Percentiles rank a stretch among this genome's conserved stretches.
These are phyloP conservation scores for Suhomyces bokatorum DNA, from an alignment of 1,139 yeast species.

Conservation along the genomic window DNA sequence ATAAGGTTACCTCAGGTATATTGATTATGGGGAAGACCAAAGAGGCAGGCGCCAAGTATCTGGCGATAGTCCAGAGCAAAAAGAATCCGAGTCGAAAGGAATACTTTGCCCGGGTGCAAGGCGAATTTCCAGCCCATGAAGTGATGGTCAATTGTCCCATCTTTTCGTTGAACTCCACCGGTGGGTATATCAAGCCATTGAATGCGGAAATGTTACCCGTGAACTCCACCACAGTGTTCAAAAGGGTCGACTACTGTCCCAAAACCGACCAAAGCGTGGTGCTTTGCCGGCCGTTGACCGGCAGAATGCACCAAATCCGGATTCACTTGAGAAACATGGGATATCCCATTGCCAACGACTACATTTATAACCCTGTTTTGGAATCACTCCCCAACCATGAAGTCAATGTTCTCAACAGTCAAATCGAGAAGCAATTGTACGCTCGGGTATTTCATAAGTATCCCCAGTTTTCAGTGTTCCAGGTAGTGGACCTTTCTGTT, in stretches of 20 bases:
- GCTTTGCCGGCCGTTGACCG: conserved; percentile 66
- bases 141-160: conserved; percentile 35
- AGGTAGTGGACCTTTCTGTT: conserved; percentile 12
- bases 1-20: conserved; percentile 74
- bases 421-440: conserved; percentile 33
- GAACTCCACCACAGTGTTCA: conserved; percentile 38
- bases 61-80: conserved; percentile 38
- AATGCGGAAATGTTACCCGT: conserved; percentile 29
- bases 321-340: conserved; percentile 69
- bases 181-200: conserved; percentile 38
- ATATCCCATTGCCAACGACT: conserved; percentile 69
- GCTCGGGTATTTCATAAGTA: conserved; percentile 19
- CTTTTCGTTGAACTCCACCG: conserved; percentile 36
- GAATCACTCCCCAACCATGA: conserved; percentile 13
- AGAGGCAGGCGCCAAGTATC: conserved; percentile 44
- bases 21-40: conserved; percentile 57
- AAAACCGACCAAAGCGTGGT: conserved; percentile 54
- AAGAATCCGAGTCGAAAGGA: conserved; percentile 42
- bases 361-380: conserved; percentile 44
- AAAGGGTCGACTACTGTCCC: conserved; percentile 24
- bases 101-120: conserved; percentile 65
- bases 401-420: conserved; percentile 23
- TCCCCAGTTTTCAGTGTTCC: conserved; percentile 16
- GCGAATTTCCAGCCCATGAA: conserved; percentile 45
- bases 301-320: conserved; percentile 77